These are phyloP conservation scores for Pythium monospermum DNA, from an alignment of 352 stramenopile species.

Conservation along the genomic window DNA sequence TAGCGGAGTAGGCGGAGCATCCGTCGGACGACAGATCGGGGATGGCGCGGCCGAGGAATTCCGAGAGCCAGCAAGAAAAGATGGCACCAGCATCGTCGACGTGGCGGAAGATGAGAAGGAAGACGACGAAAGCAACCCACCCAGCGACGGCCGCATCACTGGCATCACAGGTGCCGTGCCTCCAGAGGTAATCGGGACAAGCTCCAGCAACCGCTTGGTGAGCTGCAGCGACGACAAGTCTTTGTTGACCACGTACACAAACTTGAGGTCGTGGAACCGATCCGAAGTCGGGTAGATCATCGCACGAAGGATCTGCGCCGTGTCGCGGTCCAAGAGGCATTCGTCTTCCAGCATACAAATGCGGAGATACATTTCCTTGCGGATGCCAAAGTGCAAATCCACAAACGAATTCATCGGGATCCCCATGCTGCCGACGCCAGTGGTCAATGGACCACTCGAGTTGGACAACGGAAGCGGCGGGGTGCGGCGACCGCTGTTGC, in stretches of 20 bases:
- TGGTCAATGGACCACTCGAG: constrained; percentile 6
- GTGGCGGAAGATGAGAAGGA: not conserved
- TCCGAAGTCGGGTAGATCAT: constrained; percentile 83
- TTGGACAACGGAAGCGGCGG: not conserved
- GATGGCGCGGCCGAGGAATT: constrained; percentile 15
- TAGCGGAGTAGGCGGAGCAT: too few relatives aligned
- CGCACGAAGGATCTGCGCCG: constrained; percentile 62
- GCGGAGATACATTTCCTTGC: constrained; percentile 84
- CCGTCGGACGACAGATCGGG: constrained; percentile 2
- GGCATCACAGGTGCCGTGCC: constrained; percentile 30
- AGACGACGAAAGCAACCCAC: not conserved
- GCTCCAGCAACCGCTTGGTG: constrained; percentile 71
- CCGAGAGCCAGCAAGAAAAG: constrained; percentile 2
- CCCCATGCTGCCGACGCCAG: constrained; percentile 7
- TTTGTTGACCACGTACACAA: constrained; percentile 87
- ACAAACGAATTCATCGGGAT: constrained; percentile 78
- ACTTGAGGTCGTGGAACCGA: constrained; percentile 83
- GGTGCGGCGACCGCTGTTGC: constrained; percentile 5
- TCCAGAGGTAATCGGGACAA: constrained; percentile 40
- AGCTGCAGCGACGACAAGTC: constrained; percentile 67
- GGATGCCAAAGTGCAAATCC: constrained; percentile 79
- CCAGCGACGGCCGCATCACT: constrained; percentile 17
- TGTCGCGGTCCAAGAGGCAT: constrained; percentile 57
- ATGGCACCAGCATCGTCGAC: too few relatives aligned
- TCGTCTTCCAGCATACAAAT: constrained; percentile 79